phyloP scores from a whole-genome alignment of 345 rosid species.

The Sapria himalayana region DNA sequence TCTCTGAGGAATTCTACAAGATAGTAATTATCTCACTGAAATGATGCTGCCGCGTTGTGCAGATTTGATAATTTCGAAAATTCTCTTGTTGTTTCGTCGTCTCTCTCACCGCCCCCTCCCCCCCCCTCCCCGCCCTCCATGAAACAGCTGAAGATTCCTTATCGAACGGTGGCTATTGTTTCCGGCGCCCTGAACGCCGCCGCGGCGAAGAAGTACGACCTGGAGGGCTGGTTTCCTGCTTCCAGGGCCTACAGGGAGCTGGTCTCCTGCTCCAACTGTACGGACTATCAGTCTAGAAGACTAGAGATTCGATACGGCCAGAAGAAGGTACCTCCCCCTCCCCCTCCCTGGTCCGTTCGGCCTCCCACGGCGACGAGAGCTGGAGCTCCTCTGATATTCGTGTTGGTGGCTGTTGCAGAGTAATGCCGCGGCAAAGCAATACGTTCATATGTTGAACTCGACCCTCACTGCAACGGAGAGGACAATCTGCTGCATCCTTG shows the following conservation, averaged over 20 bases:
- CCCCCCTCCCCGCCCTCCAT: too few relatives aligned
- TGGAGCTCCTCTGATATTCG: background rate
- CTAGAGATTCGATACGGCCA: constrained; percentile 82
- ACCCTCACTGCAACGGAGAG: constrained; percentile 93
- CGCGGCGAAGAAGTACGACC: constrained; percentile 88
- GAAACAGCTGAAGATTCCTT: constrained; percentile 77
- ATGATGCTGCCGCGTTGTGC: too few relatives aligned
- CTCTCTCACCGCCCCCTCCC: too few relatives aligned
- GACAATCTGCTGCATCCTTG: constrained; percentile 83
- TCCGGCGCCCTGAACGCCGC: constrained; percentile 88
- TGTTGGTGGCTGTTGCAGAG: constrained; percentile 24
- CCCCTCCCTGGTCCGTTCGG: constrained; percentile 1
- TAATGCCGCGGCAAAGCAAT: constrained; percentile 63
- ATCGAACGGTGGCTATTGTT: constrained; percentile 63
- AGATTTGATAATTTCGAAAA: too few relatives aligned
- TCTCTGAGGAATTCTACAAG: constrained; percentile 74
- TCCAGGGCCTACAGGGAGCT: constrained; percentile 77
- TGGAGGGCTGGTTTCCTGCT: constrained; percentile 95
- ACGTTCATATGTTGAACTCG: constrained; percentile 73
- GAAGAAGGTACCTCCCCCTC: constrained; percentile 40
- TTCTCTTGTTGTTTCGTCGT: too few relatives aligned
- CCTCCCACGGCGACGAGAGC: too few relatives aligned
- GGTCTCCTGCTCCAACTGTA: constrained; percentile 85
- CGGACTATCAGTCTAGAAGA: constrained; percentile 74
- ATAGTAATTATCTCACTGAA: too few relatives aligned